A percentile compares a stretch with the other conserved stretches of the same genome.
Conservation (phyloP, 495 filamentous ascomycete genomes). For the Podospora anserina region DNA sequence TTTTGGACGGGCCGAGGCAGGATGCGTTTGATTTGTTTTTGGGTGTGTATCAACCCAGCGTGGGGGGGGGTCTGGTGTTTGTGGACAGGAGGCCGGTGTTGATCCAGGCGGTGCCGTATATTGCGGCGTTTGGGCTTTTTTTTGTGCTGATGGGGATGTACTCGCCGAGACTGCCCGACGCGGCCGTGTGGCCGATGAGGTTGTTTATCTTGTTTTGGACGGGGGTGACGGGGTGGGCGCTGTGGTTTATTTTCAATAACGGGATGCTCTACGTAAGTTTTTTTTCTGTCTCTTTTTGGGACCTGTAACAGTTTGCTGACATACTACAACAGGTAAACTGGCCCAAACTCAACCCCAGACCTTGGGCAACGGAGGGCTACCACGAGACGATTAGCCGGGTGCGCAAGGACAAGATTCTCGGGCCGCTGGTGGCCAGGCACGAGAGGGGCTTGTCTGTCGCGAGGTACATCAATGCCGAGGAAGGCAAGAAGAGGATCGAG, state of each 20-base stretch:
- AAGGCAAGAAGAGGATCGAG: slow-evolving; percentile 96
- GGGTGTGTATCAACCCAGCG: slow-evolving; percentile 72
- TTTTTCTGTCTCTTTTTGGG: not conserved
- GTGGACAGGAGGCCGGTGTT: slow-evolving; percentile 81
- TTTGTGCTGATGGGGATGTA: slow-evolving; percentile 77
- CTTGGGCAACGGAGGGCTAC: slow-evolving; percentile 81
- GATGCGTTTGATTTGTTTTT: slow-evolving; percentile 95
- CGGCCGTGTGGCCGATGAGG: slow-evolving; percentile 71
- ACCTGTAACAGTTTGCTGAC: not conserved
- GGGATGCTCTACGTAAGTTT: slow-evolving; percentile 88
- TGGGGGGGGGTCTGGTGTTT: slow-evolving; percentile 68
- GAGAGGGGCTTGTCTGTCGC: slow-evolving; percentile 76
- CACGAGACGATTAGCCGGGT: slow-evolving; percentile 79
- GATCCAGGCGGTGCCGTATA: slow-evolving; percentile 86
- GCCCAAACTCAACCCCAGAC: slow-evolving; percentile 88
- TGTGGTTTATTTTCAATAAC: slow-evolving; percentile 70
- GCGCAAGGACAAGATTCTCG: slow-evolving; percentile 71
- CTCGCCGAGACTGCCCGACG: slow-evolving; percentile 61
- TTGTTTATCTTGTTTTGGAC: slow-evolving; percentile 76
- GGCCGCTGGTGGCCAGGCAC: slow-evolving; percentile 65
- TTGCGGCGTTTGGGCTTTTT: slow-evolving; percentile 83
- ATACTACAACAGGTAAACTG: slow-evolving; percentile 75
- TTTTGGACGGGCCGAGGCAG: slow-evolving; percentile 85
- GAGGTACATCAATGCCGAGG: slow-evolving; percentile 76
- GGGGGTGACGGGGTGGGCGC: slow-evolving; percentile 61